Percentiles rank a stretch among this genome's conserved stretches.
Conservation (phyloP, 352 stramenopile genomes). For the Pythium plurisporium region DNA sequence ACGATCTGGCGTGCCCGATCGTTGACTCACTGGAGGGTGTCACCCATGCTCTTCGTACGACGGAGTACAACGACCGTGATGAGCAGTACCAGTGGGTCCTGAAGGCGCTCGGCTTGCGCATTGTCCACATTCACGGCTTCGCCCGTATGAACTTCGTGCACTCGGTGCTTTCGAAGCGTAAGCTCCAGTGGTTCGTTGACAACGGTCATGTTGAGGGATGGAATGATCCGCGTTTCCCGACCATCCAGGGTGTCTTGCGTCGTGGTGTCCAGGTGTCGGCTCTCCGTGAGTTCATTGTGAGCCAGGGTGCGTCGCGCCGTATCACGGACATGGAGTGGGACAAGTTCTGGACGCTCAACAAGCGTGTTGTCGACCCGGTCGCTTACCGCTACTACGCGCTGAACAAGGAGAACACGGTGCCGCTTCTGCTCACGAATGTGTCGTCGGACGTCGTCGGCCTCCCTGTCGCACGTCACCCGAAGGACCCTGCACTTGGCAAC, state of each 20-base stretch:
- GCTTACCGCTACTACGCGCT: slow-evolving; percentile 97
- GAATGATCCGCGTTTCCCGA: slow-evolving; percentile 98
- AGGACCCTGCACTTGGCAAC: slow-evolving; percentile 73
- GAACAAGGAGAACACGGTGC: slow-evolving; percentile 83
- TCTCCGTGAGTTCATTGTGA: slow-evolving; percentile 97
- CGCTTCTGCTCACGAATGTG: slow-evolving; percentile 86
- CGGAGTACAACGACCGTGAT: slow-evolving; percentile 99
- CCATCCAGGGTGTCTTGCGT: slow-evolving; percentile 95
- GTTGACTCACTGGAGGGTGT: slow-evolving; percentile 99
- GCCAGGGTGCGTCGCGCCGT: slow-evolving; percentile 93
- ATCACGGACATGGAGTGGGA: slow-evolving; percentile 99
- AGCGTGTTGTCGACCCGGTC: slow-evolving; percentile 96
- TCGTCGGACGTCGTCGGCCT: slow-evolving; percentile 54
- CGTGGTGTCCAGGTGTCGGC: slow-evolving; percentile 94
- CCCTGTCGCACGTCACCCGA: slow-evolving; percentile 68
- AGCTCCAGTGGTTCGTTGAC: slow-evolving; percentile 99
- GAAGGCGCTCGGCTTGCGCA: slow-evolving; percentile 79
- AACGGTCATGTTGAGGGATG: slow-evolving; percentile 95
- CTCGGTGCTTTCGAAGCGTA: slow-evolving; percentile 98
- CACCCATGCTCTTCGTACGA: slow-evolving; percentile 98
- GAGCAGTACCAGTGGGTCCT: slow-evolving; percentile 97
- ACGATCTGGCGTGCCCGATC: slow-evolving; percentile 99
- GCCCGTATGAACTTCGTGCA: slow-evolving; percentile 99
- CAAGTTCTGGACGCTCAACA: slow-evolving; percentile 99
- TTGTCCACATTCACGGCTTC: slow-evolving; percentile 93